A percentile compares a stretch with the other conserved stretches of the same genome.
These are phyloP conservation scores for Cryptosporidium felis DNA, from an alignment of 169 alveolate genomes.

Conservation along the genomic window DNA sequence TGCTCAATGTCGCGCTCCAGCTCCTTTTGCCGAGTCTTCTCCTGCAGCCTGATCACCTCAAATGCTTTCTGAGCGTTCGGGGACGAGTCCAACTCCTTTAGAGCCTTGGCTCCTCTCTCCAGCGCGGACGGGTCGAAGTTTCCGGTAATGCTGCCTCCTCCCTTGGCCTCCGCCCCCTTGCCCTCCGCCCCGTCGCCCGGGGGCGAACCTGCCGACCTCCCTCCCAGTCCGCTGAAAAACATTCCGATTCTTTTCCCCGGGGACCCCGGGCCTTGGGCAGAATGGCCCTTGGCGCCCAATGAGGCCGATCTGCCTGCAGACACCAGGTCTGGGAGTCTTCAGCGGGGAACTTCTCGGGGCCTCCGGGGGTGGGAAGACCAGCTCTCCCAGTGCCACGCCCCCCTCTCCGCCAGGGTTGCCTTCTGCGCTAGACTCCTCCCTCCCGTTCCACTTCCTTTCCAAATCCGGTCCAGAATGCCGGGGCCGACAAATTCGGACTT, in stretches of 20 bases:
- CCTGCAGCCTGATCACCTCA: conserved; percentile 93
- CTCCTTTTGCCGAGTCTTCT: conserved; percentile 93
- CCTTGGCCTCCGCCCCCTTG: neutral
- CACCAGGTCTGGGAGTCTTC: too few species aligned
- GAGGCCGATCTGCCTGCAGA: too few species aligned
- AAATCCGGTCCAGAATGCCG: too few species aligned
- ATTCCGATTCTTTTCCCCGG: neutral
- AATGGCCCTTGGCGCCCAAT: conserved; percentile 33
- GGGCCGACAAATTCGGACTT: too few species aligned
- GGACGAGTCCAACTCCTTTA: conserved; percentile 91
- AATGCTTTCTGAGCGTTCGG: conserved; percentile 95
- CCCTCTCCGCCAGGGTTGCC: too few species aligned
- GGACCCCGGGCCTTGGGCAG: neutral
- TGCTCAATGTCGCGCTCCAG: conserved; percentile 88
- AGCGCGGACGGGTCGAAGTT: conserved; percentile 96
- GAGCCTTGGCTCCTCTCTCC: conserved; percentile 99
- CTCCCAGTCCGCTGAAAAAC: conserved; percentile 42
- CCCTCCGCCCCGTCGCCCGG: conserved; percentile 4
- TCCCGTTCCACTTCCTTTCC: too few species aligned
- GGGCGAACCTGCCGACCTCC: neutral
- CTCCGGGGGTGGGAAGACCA: too few species aligned
- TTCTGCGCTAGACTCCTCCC: too few species aligned
- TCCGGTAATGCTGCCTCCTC: conserved; percentile 29
- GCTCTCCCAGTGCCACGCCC: too few species aligned
- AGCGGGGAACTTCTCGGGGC: too few species aligned